Evolutionary conservation across 2,329 filamentous ascomycete genomes (phyloP).

Genomic region (Talaromyces sp.): DNA sequence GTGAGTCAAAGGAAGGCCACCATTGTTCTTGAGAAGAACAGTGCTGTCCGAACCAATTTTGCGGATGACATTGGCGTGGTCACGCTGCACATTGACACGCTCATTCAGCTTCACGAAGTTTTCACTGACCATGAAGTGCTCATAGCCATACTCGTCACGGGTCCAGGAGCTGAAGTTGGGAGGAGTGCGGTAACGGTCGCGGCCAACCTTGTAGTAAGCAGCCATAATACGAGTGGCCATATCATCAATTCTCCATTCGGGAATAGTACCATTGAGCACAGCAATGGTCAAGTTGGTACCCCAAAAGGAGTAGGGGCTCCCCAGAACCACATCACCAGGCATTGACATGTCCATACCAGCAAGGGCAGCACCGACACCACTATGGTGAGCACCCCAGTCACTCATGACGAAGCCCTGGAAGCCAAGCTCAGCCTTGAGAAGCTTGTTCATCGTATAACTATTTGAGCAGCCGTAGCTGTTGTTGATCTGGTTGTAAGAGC

Average conservation of each 20-base stretch:
- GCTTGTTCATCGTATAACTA: constrained; percentile 59
- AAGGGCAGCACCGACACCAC: constrained; percentile 66
- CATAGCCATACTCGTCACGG: constrained; percentile 69
- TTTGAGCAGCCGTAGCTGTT: constrained; percentile 70
- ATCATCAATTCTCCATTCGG: constrained; percentile 85
- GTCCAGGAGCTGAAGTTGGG: constrained; percentile 93
- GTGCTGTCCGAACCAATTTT: constrained; percentile 77
- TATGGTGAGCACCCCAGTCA: constrained; percentile 79
- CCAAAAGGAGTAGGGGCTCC: constrained; percentile 74
- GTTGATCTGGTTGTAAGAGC: constrained; percentile 73
- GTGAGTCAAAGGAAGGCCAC: constrained; percentile 71
- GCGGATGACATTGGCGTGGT: constrained; percentile 74
- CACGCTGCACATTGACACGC: constrained; percentile 78
- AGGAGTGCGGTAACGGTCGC: constrained; percentile 53
- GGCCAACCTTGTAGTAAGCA: constrained; percentile 66
- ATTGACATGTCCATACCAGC: constrained; percentile 80
- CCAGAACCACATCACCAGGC: constrained; percentile 80
- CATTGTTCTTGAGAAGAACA: constrained; percentile 85
- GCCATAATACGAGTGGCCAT: constrained; percentile 82
- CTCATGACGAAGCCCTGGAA: constrained; percentile 71
- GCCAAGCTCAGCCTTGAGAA: constrained; percentile 73
- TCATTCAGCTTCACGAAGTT: constrained; percentile 70
- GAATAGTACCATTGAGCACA: constrained; percentile 85
- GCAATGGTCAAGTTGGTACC: constrained; percentile 85
- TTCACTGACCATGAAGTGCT: constrained; percentile 65